Conservation (phyloP, 2,329 filamentous ascomycete species). For the Trichoderma pleuroti region DNA sequence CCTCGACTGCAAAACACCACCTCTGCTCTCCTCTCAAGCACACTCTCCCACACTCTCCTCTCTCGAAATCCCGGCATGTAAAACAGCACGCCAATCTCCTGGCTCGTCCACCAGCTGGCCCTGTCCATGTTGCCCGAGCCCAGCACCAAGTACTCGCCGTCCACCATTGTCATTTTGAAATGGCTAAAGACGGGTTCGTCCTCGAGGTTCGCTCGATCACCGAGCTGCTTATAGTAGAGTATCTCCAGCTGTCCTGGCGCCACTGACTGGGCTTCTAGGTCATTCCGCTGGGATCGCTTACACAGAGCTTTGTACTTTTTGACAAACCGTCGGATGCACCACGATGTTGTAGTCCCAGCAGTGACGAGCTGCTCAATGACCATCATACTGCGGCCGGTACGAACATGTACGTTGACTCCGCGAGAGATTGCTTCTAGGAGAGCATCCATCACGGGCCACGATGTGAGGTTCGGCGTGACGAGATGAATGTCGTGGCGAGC, state of each 20-base stretch:
- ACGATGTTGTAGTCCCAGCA: conserved; percentile 67
- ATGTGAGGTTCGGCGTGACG: conserved; percentile 76
- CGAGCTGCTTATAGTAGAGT: conserved; percentile 53
- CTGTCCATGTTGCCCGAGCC: conserved; percentile 83
- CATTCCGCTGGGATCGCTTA: conserved; percentile 22
- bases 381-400: conserved; percentile 70
- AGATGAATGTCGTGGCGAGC: conserved; percentile 61
- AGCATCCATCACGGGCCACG: conserved; percentile 58
- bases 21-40: conserved; percentile 37
- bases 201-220: conserved; percentile 25
- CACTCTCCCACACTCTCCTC: conserved; percentile 38
- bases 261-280: conserved; percentile 43
- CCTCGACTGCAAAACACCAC: conserved; percentile 27
- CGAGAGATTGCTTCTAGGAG: conserved; percentile 59
- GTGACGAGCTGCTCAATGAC: conserved; percentile 77
- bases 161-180: conserved; percentile 73
- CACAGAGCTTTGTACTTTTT: conserved; percentile 46
- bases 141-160: conserved; percentile 63
- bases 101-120: conserved; percentile 82
- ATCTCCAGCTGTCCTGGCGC: conserved; percentile 52
- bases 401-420: conserved; percentile 64
- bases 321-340: conserved; percentile 59
- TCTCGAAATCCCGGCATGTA: conserved; percentile 40
- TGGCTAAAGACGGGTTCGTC: conserved; percentile 70
- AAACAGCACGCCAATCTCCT: conserved; percentile 70